Percentiles rank a stretch among this genome's conserved stretches.
Conservation (phyloP, 1,284 basidiomycete species). For the Cryptococcus sp. region DNA sequence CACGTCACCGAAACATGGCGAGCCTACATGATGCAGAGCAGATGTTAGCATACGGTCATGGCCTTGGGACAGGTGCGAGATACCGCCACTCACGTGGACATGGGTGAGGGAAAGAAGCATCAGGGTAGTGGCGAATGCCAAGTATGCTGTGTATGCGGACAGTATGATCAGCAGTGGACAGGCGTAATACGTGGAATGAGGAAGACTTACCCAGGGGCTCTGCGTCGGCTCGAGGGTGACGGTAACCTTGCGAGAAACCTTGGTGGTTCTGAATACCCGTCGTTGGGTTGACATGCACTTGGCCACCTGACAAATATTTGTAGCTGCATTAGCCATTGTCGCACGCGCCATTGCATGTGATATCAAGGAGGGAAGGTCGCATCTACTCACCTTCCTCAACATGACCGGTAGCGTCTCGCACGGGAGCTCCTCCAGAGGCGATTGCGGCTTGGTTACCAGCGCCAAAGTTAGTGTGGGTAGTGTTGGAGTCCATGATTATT, state of each 20-base stretch:
- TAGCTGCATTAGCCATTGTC: no score
- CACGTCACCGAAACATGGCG: conserved; percentile 2
- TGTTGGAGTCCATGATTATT: not conserved
- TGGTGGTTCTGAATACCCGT: not conserved
- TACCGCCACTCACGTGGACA: no score
- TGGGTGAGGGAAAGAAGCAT: no score
- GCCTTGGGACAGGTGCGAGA: no score
- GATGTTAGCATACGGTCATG: no score
- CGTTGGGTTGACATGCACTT: not conserved
- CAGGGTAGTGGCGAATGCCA: conserved; percentile 3
- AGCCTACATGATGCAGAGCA: not conserved
- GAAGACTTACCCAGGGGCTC: conserved; percentile 10
- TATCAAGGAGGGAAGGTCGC: no score
- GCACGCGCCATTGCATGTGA: no score
- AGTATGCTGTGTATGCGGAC: not conserved
- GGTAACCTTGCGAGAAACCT: conserved; percentile 2
- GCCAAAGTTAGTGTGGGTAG: conserved; percentile 1
- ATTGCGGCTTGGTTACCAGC: not conserved
- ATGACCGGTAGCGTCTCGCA: not conserved
- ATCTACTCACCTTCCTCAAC: not conserved
- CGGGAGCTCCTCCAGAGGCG: not conserved
- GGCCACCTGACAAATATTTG: not conserved
- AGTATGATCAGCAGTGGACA: not conserved
- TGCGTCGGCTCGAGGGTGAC: conserved; percentile 6
- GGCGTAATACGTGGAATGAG: no score